These are phyloP conservation scores for Cladobotryum protrusum DNA, from an alignment of 2,329 filamentous ascomycete genomes.

Conservation along the genomic window DNA sequence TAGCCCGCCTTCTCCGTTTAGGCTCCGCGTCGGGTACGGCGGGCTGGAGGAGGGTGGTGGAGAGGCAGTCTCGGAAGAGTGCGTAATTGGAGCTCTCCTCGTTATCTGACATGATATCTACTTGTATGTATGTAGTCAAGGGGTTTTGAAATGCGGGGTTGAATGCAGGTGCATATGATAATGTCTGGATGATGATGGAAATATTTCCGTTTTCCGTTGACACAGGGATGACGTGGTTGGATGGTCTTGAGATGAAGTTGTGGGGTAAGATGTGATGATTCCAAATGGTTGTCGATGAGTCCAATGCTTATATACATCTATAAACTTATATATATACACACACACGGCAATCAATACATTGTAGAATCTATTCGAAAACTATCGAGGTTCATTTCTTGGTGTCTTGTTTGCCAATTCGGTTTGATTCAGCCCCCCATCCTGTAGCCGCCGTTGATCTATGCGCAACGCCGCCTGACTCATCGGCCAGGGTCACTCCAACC, in stretches of 20 bases:
- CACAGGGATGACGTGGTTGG: conserved; percentile 9
- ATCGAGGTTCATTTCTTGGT: neutral
- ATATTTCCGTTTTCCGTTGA: neutral
- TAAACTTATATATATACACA: too few relatives aligned
- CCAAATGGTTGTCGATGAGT: too few relatives aligned
- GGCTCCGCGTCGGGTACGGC: conserved; percentile 40
- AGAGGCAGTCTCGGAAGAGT: conserved; percentile 68
- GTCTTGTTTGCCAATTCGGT: neutral
- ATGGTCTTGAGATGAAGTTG: neutral
- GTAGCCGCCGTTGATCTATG: neutral
- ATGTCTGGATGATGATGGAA: neutral
- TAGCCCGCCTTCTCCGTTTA: conserved; percentile 37
- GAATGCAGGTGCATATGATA: neutral
- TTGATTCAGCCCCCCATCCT: neutral
- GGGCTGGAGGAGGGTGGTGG: conserved; percentile 59
- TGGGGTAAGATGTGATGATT: conserved; percentile 6
- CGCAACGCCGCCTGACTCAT: conserved; percentile 10
- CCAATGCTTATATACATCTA: too few relatives aligned
- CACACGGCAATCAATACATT: too few relatives aligned
- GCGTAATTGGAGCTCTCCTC: conserved; percentile 35
- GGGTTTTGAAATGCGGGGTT: too few relatives aligned
- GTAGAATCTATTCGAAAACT: conserved; percentile 5
- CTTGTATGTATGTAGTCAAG: neutral
- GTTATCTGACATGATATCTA: conserved; percentile 4
- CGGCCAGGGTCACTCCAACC: conserved; percentile 4